Conservation (phyloP, 257 asterid species). For the Knoxia roxburghii region DNA sequence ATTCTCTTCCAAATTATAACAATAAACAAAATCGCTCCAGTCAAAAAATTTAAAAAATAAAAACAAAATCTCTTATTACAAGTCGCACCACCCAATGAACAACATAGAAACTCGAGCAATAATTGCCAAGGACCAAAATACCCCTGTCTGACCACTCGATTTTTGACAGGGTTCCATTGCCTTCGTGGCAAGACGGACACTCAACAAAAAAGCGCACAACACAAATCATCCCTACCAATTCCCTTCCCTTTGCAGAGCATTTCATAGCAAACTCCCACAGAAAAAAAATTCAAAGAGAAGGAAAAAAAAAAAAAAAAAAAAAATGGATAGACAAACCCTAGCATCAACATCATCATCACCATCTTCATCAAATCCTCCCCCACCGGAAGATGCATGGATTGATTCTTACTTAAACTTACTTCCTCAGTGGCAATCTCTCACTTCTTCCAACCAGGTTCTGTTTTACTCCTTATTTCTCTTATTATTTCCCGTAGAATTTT, state of each 20-base stretch:
- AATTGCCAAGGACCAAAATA: not conserved
- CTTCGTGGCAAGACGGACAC: not conserved
- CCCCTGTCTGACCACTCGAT: conserved; percentile 3
- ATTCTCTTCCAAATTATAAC: no score
- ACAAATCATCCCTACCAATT: not conserved
- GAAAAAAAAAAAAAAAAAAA: no score
- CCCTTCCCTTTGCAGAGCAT: not conserved
- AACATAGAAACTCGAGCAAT: not conserved
- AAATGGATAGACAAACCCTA: conserved; percentile 79
- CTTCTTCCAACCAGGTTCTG: conserved; percentile 47
- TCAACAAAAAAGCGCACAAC: not conserved
- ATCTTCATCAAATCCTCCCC: conserved; percentile 31
- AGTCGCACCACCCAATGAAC: not conserved
- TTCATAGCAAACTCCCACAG: conserved; percentile 2
- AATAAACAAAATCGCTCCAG: no score
- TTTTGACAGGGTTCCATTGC: not conserved
- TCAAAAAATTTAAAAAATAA: no score
- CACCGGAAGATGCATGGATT: conserved; percentile 79
- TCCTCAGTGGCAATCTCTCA: conserved; percentile 59
- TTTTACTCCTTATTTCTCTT: not conserved
- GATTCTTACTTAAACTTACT: conserved; percentile 40
- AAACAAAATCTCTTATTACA: not conserved
- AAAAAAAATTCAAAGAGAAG: not conserved
- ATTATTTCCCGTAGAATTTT: not conserved
- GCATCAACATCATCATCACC: conserved; percentile 61